Base-by-base conservation (phyloP, 768 basidiomycete species). In the Kwoniella sp. region DNA sequence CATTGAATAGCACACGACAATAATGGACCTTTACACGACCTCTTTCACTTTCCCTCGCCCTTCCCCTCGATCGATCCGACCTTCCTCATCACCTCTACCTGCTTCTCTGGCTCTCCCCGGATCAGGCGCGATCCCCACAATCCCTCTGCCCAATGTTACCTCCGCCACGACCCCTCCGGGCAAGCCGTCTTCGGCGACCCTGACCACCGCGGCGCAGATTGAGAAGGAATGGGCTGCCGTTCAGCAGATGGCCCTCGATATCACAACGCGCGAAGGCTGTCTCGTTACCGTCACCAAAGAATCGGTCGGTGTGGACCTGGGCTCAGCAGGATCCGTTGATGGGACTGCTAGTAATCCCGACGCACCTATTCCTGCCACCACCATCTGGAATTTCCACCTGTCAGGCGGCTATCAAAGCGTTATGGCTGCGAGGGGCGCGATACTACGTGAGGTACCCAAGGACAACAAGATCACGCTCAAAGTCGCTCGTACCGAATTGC, bases 11-110 rank as follows among this genome's bases (percentile, higher is more conserved):
- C n/a, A n/a, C n/a, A n/a, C 38, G 38, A 41, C 38, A 9, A 67
- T 13, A 25, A 94, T 96, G 93, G 93, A 96, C 81, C 87, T 94
- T 79, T 95, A 94, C 86, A 91, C 92, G 61, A 91, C 91, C 72
- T 91, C 92, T 77, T 94, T 96, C 85, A 89, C 89, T 73, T 90
- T 90, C 83, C 92, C 92, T 77, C 89, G 90, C 84, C 68, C 73
- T 26, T 85, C 89, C 80, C 86, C 88, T 78, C 88, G 88, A 77
- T 61, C 69, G 55, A 37, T 70, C 50, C 55, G 76, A 70, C 53
- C 73, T 28, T 48, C 75, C 12, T 63, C 70, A 20, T 67, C 73
- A 29, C 66, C 73, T n/a, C 58, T 65, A 51, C 58, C 71, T 1
- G 54, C 62, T 38, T 59, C 62, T 5, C 60, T 62, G 11, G 48